These are phyloP conservation scores for Citrullus mucosospermus DNA, from an alignment of 306 rosid species.

Conservation along the genomic window DNA sequence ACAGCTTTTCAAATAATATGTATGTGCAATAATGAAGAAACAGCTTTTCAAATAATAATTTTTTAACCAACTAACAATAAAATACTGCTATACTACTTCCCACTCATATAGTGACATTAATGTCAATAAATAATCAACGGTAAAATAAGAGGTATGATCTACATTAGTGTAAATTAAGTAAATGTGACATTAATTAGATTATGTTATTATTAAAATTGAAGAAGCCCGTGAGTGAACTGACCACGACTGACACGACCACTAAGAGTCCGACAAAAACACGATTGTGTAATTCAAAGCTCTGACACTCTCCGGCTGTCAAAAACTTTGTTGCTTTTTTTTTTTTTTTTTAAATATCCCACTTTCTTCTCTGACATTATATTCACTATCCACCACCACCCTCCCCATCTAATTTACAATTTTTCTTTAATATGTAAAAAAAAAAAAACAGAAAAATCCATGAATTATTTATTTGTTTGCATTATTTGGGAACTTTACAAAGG, in stretches of 20 bases:
- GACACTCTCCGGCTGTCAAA: slow-evolving; percentile 5
- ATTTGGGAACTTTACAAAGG: not conserved
- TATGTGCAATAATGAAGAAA: no score
- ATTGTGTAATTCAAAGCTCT: slow-evolving; percentile 1
- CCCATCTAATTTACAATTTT: no score
- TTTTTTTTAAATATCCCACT: not conserved
- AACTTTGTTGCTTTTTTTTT: not conserved
- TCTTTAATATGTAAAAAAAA: no score
- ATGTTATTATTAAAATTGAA: not conserved
- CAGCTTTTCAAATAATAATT: not conserved
- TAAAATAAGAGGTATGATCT: no score
- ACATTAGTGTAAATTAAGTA: not conserved
- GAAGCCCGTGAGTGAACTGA: not conserved
- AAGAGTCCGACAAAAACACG: not conserved
- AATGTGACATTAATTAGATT: not conserved
- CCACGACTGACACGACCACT: not conserved
- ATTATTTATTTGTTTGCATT: not conserved
- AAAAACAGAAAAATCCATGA: no score
- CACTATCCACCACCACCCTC: not conserved
- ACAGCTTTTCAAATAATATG: not conserved
- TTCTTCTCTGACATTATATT: not conserved
- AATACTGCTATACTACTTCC: not conserved
- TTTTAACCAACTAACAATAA: not conserved
- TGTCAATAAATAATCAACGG: not conserved
- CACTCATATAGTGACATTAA: not conserved